phyloP scores from a whole-genome alignment of 2,329 filamentous ascomycete species.

The Trichoderma sp. region DNA sequence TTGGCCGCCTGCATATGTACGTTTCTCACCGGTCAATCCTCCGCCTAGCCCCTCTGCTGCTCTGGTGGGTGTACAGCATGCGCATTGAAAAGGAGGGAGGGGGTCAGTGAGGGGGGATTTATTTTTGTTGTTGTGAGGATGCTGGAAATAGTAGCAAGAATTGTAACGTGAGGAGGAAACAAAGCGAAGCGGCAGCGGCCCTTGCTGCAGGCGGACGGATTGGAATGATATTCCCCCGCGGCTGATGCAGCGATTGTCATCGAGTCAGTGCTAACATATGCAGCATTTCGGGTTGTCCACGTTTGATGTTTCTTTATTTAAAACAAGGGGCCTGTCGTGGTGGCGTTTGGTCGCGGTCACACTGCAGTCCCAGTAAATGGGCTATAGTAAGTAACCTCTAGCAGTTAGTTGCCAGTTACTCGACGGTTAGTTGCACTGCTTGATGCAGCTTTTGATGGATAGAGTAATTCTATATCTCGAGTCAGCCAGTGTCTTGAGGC shows the following conservation, averaged over 20 bases:
- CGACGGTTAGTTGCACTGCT: background rate
- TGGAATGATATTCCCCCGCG: background rate
- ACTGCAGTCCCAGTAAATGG: background rate
- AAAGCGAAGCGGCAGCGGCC: background rate
- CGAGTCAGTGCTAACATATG: background rate
- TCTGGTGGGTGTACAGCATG: conserved; percentile 1
- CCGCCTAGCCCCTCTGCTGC: background rate
- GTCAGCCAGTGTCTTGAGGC: background rate
- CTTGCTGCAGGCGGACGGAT: background rate
- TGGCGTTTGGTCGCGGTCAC: background rate
- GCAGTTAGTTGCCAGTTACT: background rate
- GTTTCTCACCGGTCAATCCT: conserved; percentile 5
- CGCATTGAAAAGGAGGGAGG: background rate
- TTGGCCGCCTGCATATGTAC: background rate
- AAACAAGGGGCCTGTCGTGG: background rate
- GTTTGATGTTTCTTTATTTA: background rate
- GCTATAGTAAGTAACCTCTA: background rate
- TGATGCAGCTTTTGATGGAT: background rate
- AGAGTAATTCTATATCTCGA: background rate
- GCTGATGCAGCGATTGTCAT: background rate
- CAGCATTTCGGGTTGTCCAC: background rate
- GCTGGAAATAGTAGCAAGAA: background rate
- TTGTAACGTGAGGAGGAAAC: background rate
- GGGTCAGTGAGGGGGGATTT: background rate
- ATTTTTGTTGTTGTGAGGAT: background rate